These are phyloP conservation scores for Musa schizocarpa DNA, from an alignment of 176 grass and related monocot species.

Conservation along the genomic window DNA sequence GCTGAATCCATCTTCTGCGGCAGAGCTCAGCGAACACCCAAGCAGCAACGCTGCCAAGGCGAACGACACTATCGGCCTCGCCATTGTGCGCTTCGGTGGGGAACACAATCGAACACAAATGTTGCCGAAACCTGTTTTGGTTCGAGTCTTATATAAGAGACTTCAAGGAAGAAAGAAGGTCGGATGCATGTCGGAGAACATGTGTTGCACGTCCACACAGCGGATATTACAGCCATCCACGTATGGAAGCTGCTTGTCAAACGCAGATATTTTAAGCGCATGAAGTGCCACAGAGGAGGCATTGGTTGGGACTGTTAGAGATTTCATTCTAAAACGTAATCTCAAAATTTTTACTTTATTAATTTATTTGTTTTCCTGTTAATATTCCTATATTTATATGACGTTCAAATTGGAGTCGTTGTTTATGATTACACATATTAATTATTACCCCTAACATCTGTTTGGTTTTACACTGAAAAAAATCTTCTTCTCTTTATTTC, in stretches of 20 bases:
- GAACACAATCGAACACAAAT: background rate
- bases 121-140: background rate
- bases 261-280: no score
- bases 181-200: background rate
- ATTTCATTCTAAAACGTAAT: no score
- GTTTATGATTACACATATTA: no score
- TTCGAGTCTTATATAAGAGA: background rate
- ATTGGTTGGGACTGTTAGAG: no score
- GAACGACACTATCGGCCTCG: constrained; percentile 26
- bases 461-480: no score
- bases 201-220: background rate
- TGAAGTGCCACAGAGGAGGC: no score
- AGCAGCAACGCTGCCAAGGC: constrained; percentile 30
- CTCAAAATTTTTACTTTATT: no score
- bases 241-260: background rate
- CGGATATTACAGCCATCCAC: background rate
- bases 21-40: constrained; percentile 1
- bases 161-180: background rate
- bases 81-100: constrained; percentile 30
- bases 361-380: no score
- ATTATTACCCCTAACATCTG: no score
- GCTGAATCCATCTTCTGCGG: constrained; percentile 18
- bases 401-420: no score
- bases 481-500: no score
- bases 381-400: no score